Percentiles rank a stretch among this genome's conserved stretches.
These are phyloP conservation scores for Aspergillus homomorphus DNA, from an alignment of 495 filamentous ascomycete species.

Conservation along the genomic window DNA sequence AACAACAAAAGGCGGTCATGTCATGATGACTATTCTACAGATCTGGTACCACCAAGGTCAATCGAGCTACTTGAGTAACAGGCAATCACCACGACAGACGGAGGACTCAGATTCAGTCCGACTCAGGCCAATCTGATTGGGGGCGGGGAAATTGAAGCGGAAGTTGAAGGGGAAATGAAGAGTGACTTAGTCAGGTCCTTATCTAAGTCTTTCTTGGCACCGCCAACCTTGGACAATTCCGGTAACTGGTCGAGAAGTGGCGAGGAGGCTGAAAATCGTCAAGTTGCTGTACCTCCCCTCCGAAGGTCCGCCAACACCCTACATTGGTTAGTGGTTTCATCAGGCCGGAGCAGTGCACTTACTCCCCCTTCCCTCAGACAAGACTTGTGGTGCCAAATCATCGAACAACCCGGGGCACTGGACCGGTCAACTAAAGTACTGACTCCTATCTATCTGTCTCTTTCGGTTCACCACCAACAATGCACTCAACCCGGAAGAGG, in stretches of 20 bases:
- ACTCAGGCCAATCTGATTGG: neutral
- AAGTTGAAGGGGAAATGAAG: neutral
- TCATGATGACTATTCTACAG: neutral
- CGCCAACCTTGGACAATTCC: neutral
- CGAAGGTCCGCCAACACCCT: neutral
- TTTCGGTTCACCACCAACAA: neutral
- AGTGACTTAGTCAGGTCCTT: neutral
- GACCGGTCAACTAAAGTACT: neutral
- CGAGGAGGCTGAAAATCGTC: neutral
- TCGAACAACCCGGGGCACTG: neutral
- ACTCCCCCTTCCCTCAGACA: neutral
- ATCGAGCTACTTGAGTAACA: slow-evolving; percentile 5
- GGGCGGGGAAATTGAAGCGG: neutral
- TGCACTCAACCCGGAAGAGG: neutral
- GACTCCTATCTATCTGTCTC: neutral
- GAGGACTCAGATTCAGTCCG: no score
- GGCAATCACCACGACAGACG: slow-evolving; percentile 8
- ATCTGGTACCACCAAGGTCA: neutral
- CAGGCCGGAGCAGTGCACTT: neutral
- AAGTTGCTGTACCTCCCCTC: neutral
- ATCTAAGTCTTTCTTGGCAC: neutral
- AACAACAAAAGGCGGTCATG: neutral
- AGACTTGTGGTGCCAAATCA: neutral
- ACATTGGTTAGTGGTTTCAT: neutral
- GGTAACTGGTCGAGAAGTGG: neutral